Percentiles rank a stretch among this genome's conserved stretches.
Conservation (phyloP, 2,329 filamentous ascomycete genomes). For the Penicillium sp. region DNA sequence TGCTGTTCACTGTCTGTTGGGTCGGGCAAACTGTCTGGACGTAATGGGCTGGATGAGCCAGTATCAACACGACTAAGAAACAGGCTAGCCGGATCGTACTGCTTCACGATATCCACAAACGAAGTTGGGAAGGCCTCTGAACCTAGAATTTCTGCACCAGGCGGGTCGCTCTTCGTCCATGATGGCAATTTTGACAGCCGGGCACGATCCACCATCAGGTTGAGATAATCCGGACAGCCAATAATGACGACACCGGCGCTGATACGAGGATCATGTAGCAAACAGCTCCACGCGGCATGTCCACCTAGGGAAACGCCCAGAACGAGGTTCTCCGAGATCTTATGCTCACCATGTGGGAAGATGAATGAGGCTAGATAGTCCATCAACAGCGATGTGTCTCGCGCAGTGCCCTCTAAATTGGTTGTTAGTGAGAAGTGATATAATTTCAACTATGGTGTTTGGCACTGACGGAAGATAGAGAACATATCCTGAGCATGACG, state of each 20-base stretch:
- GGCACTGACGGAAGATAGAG: conserved; percentile 58
- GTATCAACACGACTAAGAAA: conserved; percentile 54
- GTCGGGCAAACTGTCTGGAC: conserved; percentile 31
- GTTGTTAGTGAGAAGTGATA: not conserved
- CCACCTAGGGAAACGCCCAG: conserved; percentile 82
- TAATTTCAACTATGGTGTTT: not conserved
- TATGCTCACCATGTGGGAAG: conserved; percentile 50
- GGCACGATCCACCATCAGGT: conserved; percentile 76
- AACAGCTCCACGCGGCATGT: conserved; percentile 77
- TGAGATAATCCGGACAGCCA: conserved; percentile 81
- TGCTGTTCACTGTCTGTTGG: conserved; percentile 43
- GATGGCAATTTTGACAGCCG: conserved; percentile 60
- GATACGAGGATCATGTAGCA: conserved; percentile 73
- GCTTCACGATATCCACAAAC: conserved; percentile 59
- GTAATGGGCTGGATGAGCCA: conserved; percentile 22
- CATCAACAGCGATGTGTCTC: conserved; percentile 70
- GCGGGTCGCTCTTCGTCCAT: conserved; percentile 52
- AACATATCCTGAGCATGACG: conserved; percentile 92
- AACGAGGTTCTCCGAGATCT: conserved; percentile 61
- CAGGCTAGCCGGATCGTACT: conserved; percentile 69
- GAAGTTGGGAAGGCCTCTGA: conserved; percentile 69
- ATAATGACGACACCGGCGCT: conserved; percentile 74
- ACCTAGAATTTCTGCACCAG: conserved; percentile 64
- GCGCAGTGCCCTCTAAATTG: conserved; percentile 56
- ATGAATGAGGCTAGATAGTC: conserved; percentile 73